These are phyloP conservation scores for Chenopodium berlandieri DNA, from an alignment of 148 eudicot species.

Conservation along the genomic window DNA sequence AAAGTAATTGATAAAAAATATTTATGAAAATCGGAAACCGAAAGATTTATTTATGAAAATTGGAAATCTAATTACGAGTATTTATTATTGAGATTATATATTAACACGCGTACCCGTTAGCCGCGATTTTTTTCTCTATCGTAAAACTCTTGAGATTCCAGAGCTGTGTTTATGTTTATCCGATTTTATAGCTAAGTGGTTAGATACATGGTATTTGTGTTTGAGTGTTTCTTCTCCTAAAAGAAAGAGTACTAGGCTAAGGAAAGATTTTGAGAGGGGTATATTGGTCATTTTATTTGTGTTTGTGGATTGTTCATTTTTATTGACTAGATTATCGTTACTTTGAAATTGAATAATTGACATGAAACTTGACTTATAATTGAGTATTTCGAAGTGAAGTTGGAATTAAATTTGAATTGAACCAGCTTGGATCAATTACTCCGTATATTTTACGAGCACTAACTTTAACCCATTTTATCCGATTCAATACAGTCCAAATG, in stretches of 20 bases:
- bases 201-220: background rate
- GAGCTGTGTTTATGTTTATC: background rate
- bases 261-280: background rate
- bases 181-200: background rate
- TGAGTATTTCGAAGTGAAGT: too few species aligned
- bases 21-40: background rate
- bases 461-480: too few species aligned
- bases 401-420: too few species aligned
- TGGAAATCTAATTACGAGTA: background rate
- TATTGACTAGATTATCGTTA: background rate
- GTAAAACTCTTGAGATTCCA: background rate
- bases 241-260: background rate
- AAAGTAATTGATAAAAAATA: too few species aligned
- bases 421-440: too few species aligned
- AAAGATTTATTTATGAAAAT: too few species aligned
- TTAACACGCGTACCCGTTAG: conserved; percentile 34
- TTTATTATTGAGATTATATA: background rate
- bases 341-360: too few species aligned
- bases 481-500: too few species aligned
- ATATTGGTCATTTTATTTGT: background rate
- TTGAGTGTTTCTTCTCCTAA: too few species aligned
- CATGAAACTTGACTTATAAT: too few species aligned
- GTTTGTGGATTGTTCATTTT: background rate
- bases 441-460: too few species aligned
- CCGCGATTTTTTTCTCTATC: conserved; percentile 28